Percentiles rank a stretch among this genome's conserved stretches.
These are phyloP conservation scores for Wilcoxina mikolae DNA, from an alignment of 495 filamentous ascomycete species.

Conservation along the genomic window DNA sequence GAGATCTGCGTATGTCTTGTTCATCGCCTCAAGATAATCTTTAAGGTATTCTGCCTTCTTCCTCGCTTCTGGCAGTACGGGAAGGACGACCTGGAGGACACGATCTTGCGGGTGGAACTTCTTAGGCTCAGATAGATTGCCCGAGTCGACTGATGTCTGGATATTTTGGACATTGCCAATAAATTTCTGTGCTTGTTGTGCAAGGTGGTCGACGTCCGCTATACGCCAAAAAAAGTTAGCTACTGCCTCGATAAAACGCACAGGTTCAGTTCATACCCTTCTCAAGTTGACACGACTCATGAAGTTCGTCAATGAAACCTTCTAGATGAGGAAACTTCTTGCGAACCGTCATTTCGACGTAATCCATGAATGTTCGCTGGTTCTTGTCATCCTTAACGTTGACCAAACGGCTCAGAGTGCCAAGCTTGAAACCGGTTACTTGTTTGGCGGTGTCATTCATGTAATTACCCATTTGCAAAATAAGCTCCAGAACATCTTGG, in stretches of 20 bases:
- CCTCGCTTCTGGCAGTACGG: slow-evolving; percentile 90
- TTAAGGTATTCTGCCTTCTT: slow-evolving; percentile 94
- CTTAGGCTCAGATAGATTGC: slow-evolving; percentile 89
- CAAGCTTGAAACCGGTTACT: slow-evolving; percentile 92
- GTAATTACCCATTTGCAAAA: slow-evolving; percentile 95
- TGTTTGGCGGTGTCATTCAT: slow-evolving; percentile 99
- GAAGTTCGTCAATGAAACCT: slow-evolving; percentile 69
- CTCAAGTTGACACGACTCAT: slow-evolving; percentile 63
- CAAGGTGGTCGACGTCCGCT: slow-evolving; percentile 74
- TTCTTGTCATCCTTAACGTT: slow-evolving; percentile 99
- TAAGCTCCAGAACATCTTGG: slow-evolving; percentile 90
- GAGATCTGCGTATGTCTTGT: slow-evolving; percentile 80
- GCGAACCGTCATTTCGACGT: slow-evolving; percentile 93
- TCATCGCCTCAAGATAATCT: slow-evolving; percentile 86
- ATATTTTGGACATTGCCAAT: slow-evolving; percentile 90
- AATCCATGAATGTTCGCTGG: slow-evolving; percentile 84
- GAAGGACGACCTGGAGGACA: slow-evolving; percentile 76
- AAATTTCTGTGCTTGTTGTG: slow-evolving; percentile 79
- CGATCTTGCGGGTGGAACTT: slow-evolving; percentile 97
- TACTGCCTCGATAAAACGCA: background rate
- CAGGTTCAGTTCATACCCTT: slow-evolving; percentile 44
- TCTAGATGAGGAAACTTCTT: slow-evolving; percentile 96
- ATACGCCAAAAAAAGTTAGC: background rate
- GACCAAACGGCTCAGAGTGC: slow-evolving; percentile 78
- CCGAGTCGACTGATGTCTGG: slow-evolving; percentile 76